phyloP scores from a whole-genome alignment of 192 early-diverging fungal species.

The Kappamyces sp. region DNA sequence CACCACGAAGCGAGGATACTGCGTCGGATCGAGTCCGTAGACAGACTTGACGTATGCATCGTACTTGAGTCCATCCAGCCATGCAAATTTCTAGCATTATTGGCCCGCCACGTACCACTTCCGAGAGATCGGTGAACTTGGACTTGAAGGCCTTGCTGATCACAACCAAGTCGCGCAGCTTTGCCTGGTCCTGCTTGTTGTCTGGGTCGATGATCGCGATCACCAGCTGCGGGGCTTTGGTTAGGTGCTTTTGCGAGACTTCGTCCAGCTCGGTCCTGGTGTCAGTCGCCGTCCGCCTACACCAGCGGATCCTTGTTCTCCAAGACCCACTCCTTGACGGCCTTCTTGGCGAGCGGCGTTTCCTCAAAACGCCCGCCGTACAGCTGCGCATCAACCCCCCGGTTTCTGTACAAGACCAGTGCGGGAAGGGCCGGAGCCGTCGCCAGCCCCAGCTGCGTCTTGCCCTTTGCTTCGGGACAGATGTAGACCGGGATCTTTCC shows the following conservation, averaged over 20 bases:
- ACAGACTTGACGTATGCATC: constrained; percentile 29
- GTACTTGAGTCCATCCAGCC: constrained; percentile 36
- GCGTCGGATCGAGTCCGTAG: constrained; percentile 29
- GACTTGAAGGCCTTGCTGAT: not conserved
- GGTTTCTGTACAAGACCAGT: constrained; percentile 4
- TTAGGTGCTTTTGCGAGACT: constrained; percentile 7
- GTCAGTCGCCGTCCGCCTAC: constrained; percentile 4
- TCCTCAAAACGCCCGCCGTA: constrained; percentile 4
- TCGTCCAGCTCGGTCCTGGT: not conserved
- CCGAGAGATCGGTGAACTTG: not conserved
- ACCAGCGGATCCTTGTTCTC: constrained; percentile 15
- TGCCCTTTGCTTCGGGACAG: constrained; percentile 14
- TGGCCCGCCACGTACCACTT: not conserved
- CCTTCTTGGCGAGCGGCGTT: not conserved
- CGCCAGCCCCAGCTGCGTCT: constrained; percentile 9
- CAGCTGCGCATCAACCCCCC: constrained; percentile 7
- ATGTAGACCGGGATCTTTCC: constrained; percentile 10
- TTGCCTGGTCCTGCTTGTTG: constrained; percentile 13
- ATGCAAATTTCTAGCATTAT: constrained; percentile 20
- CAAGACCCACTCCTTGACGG: constrained; percentile 17
- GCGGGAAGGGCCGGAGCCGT: not conserved
- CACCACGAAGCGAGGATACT: constrained; percentile 29
- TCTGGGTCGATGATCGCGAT: constrained; percentile 1
- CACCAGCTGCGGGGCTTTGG: not conserved
- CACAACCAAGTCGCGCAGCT: constrained; percentile 16